These are phyloP conservation scores for Pelargonium cotyledonis DNA, from an alignment of 441 rosid species.

Conservation along the genomic window DNA sequence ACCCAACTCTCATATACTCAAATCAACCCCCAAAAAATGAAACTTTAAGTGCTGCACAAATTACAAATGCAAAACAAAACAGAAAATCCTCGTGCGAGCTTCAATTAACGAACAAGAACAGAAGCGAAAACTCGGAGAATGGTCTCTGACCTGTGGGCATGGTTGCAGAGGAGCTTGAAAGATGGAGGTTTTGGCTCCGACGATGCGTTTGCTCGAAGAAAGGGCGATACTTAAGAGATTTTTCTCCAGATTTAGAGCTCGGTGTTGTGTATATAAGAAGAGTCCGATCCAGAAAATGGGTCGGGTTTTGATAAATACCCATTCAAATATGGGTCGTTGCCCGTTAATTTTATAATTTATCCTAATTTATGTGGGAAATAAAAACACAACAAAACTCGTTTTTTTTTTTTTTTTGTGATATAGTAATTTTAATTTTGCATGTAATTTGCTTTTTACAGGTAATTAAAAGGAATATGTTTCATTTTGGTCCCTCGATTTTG, in stretches of 20 bases:
- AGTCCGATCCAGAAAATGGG: neutral
- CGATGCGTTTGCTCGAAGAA: neutral
- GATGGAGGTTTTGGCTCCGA: slow-evolving; percentile 4
- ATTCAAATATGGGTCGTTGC: neutral
- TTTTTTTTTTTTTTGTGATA: too few species aligned
- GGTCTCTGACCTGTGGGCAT: slow-evolving; percentile 4
- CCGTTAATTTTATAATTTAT: too few species aligned
- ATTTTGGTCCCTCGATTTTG: too few species aligned
- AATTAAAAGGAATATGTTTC: too few species aligned
- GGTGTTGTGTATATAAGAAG: neutral
- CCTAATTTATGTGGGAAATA: too few species aligned
- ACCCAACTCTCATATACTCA: neutral
- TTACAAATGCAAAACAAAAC: neutral
- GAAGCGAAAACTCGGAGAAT: neutral
- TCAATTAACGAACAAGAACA: neutral
- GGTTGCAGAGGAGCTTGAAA: slow-evolving; percentile 6
- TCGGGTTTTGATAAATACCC: neutral
- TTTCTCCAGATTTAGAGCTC: neutral
- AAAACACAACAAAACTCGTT: too few species aligned
- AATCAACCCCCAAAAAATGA: neutral
- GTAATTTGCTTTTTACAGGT: too few species aligned
- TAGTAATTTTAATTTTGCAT: too few species aligned
- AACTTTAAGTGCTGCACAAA: neutral
- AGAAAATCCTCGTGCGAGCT: neutral
- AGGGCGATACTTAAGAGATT: neutral